These are phyloP conservation scores for sunflower (Helianthus annuus) DNA, from an alignment of 129 eudicot species.

Conservation along the genomic window HanXRQr2.0-SUNRISE NC_035444.2:124813381-124813880, in stretches of 20 bases:
- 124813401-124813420: too few species aligned
- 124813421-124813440: too few species aligned
- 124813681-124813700: neutral
- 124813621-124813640: neutral
- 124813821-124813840: constrained; percentile 97
- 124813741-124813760: constrained; percentile 88
- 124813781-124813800: constrained; percentile 94
- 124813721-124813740: constrained; percentile 98
- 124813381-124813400: neutral
- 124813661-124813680: neutral
- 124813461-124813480: too few species aligned
- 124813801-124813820: constrained; percentile 91
- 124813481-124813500: too few species aligned
- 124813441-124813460: too few species aligned
- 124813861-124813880: constrained; percentile 40
- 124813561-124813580: neutral
- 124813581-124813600: neutral
- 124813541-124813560: neutral
- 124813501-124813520: too few species aligned
- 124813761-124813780: constrained; percentile 99
- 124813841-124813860: constrained; percentile 92
- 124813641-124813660: neutral
- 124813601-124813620: neutral
- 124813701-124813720: constrained; percentile 84
- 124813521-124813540: too few species aligned